A percentile compares a stretch with the other conserved stretches of the same genome.
These are phyloP conservation scores for Gigaspora rosea DNA, from an alignment of 192 early-diverging fungal species.

Conservation along the genomic window DNA sequence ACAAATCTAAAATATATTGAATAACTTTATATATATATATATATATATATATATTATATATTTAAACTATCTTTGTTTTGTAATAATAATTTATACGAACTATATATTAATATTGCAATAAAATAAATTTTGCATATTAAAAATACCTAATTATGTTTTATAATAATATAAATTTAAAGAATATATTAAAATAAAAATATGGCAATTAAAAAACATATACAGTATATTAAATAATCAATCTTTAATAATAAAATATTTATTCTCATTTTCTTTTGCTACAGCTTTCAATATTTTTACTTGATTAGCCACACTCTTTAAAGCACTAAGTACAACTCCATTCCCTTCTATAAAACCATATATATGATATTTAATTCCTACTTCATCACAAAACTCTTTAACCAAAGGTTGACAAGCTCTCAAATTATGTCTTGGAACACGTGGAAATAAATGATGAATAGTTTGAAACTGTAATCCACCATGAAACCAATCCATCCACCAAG, in stretches of 20 bases:
- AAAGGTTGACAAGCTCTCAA: slow-evolving; percentile 69
- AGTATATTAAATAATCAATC: neutral
- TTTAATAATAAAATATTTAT: slow-evolving; percentile 27
- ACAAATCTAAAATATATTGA: too few relatives aligned
- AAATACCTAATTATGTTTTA: too few relatives aligned
- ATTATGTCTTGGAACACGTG: slow-evolving; percentile 90
- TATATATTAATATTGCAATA: too few relatives aligned
- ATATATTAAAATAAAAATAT: too few relatives aligned
- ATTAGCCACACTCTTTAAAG: slow-evolving; percentile 76
- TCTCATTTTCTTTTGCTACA: slow-evolving; percentile 49
- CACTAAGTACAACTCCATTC: slow-evolving; percentile 74
- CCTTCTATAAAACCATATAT: slow-evolving; percentile 81
- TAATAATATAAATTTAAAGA: too few relatives aligned
- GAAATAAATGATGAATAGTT: slow-evolving; percentile 95
- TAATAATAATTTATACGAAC: too few relatives aligned
- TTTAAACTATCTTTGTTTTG: too few relatives aligned
- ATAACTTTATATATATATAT: too few relatives aligned
- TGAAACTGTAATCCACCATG: slow-evolving; percentile 97
- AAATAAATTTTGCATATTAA: too few relatives aligned
- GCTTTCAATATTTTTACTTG: slow-evolving; percentile 61
- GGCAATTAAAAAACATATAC: too few relatives aligned
- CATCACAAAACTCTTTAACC: slow-evolving; percentile 74
- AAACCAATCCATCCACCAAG: slow-evolving; percentile 93
- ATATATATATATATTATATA: too few relatives aligned
- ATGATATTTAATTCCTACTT: slow-evolving; percentile 75